Evolutionary conservation across 768 basidiomycete species (phyloP).

Genomic region (Lyophyllum atratum): DNA sequence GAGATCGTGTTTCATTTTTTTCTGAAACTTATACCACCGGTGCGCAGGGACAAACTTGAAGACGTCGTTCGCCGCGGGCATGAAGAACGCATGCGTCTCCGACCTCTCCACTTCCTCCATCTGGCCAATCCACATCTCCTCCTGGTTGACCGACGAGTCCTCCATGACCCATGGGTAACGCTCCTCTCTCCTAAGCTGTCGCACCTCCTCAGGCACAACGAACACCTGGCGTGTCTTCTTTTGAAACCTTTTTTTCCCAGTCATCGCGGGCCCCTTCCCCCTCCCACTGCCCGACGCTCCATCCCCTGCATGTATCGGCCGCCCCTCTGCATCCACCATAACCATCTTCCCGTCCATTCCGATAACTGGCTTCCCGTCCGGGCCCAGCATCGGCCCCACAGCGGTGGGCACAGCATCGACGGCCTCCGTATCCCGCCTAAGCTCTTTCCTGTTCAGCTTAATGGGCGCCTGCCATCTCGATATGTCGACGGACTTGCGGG

Average conservation of each 20-base stretch:
- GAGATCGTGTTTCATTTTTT: slow-evolving; percentile 74
- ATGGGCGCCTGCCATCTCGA: slow-evolving; percentile 71
- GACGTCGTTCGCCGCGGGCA: slow-evolving; percentile 77
- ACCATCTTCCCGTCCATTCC: slow-evolving; percentile 75
- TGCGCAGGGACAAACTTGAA: slow-evolving; percentile 89
- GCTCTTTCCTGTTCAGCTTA: slow-evolving; percentile 86
- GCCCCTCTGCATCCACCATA: slow-evolving; percentile 80
- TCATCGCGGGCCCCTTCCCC: slow-evolving; percentile 40
- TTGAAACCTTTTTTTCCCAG: slow-evolving; percentile 74
- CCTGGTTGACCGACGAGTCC: slow-evolving; percentile 58
- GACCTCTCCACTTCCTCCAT: slow-evolving; percentile 77
- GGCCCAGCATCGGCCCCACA: slow-evolving; percentile 75
- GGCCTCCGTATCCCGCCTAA: slow-evolving; percentile 49
- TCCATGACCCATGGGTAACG: slow-evolving; percentile 93
- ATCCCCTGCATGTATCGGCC: slow-evolving; percentile 53
- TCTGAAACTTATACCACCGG: slow-evolving; percentile 93
- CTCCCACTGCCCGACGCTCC: slow-evolving; percentile 31
- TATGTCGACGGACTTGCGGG: slow-evolving; percentile 71
- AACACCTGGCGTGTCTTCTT: slow-evolving; percentile 85
- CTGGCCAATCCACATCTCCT: slow-evolving; percentile 80
- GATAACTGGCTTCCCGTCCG: slow-evolving; percentile 83
- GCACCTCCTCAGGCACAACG: slow-evolving; percentile 73
- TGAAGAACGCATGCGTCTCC: slow-evolving; percentile 79
- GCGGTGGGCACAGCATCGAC: slow-evolving; percentile 45
- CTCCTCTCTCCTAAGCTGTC: slow-evolving; percentile 83